Evolutionary conservation across 495 filamentous ascomycete species (phyloP).

Genomic region (Hypomontagnella monticulosa): DNA sequence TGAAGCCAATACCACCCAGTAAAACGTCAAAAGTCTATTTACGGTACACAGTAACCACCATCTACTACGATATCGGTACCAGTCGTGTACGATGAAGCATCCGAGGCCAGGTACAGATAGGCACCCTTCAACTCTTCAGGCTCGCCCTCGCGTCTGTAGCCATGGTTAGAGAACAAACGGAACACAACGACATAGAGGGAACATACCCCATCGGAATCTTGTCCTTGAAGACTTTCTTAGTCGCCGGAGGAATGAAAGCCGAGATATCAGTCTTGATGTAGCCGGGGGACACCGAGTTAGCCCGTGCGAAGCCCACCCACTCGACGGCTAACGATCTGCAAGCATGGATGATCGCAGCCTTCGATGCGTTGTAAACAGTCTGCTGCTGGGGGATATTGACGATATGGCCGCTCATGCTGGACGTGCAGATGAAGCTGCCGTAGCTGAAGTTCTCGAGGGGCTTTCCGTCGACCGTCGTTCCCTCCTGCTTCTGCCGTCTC

Average conservation of each 20-base stretch:
- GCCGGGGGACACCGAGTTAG: conserved; percentile 84
- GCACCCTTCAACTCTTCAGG: conserved; percentile 85
- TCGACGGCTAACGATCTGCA: conserved; percentile 84
- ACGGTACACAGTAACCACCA: conserved; percentile 66
- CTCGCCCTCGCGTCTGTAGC: conserved; percentile 70
- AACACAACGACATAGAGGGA: not conserved
- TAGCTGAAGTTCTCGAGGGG: conserved; percentile 70
- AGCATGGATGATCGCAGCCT: conserved; percentile 86
- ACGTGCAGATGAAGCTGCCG: conserved; percentile 81
- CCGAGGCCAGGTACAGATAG: conserved; percentile 86
- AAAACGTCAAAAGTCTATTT: not conserved
- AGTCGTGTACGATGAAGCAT: conserved; percentile 86
- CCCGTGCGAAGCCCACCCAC: conserved; percentile 85
- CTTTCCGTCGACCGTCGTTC: conserved; percentile 71
- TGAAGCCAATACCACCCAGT: not conserved
- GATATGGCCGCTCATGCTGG: conserved; percentile 86
- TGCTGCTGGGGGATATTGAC: conserved; percentile 90
- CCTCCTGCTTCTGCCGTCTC: conserved; percentile 67
- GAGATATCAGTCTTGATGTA: conserved; percentile 90
- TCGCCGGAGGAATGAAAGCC: conserved; percentile 73
- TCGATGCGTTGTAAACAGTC: conserved; percentile 86
- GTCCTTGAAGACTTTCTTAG: conserved; percentile 77
- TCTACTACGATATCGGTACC: conserved; percentile 81
- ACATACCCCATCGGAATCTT: conserved; percentile 85
- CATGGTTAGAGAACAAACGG: conserved; percentile 8